Base-by-base conservation (phyloP, 805 yeast species). In the Candida taoyuanica region DNA sequence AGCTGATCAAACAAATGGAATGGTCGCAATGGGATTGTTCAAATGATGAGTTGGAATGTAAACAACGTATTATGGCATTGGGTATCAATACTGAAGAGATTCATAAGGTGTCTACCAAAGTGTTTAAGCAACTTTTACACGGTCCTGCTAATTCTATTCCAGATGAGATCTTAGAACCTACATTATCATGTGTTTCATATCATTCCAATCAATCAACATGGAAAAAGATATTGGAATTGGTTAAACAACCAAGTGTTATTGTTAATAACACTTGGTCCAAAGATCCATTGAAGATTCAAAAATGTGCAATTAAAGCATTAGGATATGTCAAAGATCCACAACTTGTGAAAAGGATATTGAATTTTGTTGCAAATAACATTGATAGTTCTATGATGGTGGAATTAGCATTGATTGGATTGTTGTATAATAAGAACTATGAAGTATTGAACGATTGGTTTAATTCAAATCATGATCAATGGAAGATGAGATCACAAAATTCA, bases 361-460 rank as follows among this genome's bases (percentile, higher is more conserved):
- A 78, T 44, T 80, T 71, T 51, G 73, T 81, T 12, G 55, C 60
- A 37, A 71, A 73, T 31, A 81, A 79, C 52, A 70, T 77, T 37
- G 82, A 76, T n/a, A n/a, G n/a, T 46, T 63, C 73, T 7, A 66
- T 64, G 20, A 55, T 73, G 50, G 69, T 79, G 30, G 87, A 79
- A 48, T 49, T 73, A 36, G 77, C 74, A 0, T 57, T 81, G n/a
- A 52, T 78, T 26, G 87, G 87, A 36, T 59, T 70, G 46, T 66
- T 60, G 52, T 65, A 62, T 54, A 55, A 60, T 37, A 53, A 54
- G 38, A 53, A 48, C 31, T 62, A 60, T 44, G 51, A 61, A 7
- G 46, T 55, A 30, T 47, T 78, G 8, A 78, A 79, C 76, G 59
- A 66, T 4, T 81, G 87, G 86, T 79, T 70, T 56, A 60, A 49